Conservation (phyloP, 345 rosid species). For the Laguncularia racemosa region DNA sequence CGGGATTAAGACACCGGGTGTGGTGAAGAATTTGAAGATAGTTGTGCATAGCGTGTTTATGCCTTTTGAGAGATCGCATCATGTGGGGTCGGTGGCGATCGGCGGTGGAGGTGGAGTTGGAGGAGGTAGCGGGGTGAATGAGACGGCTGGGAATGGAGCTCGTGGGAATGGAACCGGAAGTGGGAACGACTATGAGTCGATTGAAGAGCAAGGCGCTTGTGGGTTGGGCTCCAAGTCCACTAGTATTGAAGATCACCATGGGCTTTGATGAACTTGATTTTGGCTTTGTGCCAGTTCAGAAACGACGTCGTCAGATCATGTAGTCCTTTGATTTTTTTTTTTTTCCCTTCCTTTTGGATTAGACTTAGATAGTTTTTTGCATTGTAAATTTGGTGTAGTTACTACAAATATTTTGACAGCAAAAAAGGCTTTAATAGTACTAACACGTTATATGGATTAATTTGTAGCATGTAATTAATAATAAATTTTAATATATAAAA, state of each 20-base stretch:
- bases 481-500: too few relatives aligned
- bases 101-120: conserved; percentile 15
- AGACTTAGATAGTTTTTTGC: too few relatives aligned
- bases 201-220: conserved; percentile 15
- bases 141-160: not conserved
- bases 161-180: conserved; percentile 10
- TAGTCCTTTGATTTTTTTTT: too few relatives aligned
- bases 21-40: conserved; percentile 40
- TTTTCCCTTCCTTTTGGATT: too few relatives aligned
- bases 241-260: conserved; percentile 31
- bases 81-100: conserved; percentile 14
- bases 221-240: conserved; percentile 8
- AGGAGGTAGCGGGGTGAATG: conserved; percentile 1
- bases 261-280: conserved; percentile 13
- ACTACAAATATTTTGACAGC: too few relatives aligned
- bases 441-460: too few relatives aligned
- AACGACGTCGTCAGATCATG: too few relatives aligned
- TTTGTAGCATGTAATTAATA: too few relatives aligned
- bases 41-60: conserved; percentile 43
- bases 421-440: too few relatives aligned
- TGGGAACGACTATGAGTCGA: conserved; percentile 7
- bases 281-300: not conserved
- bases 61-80: conserved; percentile 39
- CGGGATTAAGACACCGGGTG: conserved; percentile 40
- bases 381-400: too few relatives aligned